Evolutionary conservation across 805 yeast genomes (phyloP).

Genomic region (Metschnikowia lachancei): DNA sequence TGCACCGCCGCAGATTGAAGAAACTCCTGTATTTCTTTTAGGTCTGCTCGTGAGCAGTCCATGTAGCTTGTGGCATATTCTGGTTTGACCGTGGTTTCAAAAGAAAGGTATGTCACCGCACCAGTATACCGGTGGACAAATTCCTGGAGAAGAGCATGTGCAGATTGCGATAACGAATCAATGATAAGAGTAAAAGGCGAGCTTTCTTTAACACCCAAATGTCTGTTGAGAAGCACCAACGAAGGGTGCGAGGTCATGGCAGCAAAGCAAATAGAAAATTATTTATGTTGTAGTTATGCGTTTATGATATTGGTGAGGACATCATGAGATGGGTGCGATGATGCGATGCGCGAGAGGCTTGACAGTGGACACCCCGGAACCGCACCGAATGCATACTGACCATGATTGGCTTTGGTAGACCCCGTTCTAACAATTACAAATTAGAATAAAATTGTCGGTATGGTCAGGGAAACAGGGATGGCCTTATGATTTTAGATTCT

Average conservation of each 20-base stretch:
- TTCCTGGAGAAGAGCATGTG: slow-evolving; percentile 55
- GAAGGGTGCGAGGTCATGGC: slow-evolving; percentile 36
- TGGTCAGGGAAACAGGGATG: too few species aligned
- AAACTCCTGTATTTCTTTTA: slow-evolving; percentile 20
- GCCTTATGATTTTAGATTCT: too few species aligned
- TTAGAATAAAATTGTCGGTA: too few species aligned
- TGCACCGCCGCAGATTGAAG: slow-evolving; percentile 21
- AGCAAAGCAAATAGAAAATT: too few species aligned
- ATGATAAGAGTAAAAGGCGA: slow-evolving; percentile 69
- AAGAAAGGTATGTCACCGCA: slow-evolving; percentile 57
- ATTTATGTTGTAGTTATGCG: too few species aligned
- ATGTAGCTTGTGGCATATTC: slow-evolving; percentile 47
- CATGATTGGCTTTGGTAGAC: too few species aligned
- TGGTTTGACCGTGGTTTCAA: slow-evolving; percentile 61
- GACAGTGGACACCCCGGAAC: too few species aligned
- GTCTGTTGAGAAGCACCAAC: slow-evolving; percentile 58
- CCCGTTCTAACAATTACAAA: too few species aligned
- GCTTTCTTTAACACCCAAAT: slow-evolving; percentile 65
- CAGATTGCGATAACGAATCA: slow-evolving; percentile 73
- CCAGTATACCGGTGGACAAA: slow-evolving; percentile 43
- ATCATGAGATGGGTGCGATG: slow-evolving; percentile 8
- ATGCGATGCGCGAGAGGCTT: slow-evolving; percentile 4
- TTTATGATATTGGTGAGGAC: too few species aligned
- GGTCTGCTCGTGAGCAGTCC: slow-evolving; percentile 36
- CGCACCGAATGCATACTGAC: too few species aligned